Conservation (phyloP, 2,329 filamentous ascomycete species). For the Fusarium circinatum region DNA sequence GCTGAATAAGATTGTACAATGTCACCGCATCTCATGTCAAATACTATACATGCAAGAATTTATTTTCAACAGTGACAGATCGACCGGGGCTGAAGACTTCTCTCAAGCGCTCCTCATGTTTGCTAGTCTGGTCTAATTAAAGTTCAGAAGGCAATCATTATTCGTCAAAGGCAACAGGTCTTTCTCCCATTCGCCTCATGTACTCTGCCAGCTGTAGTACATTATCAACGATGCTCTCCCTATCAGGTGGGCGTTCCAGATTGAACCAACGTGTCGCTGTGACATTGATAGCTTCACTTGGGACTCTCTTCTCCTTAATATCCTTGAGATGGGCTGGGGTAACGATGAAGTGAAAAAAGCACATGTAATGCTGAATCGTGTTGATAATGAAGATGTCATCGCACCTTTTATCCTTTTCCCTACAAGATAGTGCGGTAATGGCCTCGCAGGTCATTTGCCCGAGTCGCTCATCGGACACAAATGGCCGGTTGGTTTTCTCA, state of each 20-base stretch:
- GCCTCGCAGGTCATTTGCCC: neutral
- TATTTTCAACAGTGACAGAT: rapidly evolving
- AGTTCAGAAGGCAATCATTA: neutral
- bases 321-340: neutral
- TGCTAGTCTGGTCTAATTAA: neutral
- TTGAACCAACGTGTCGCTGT: neutral
- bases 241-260: neutral
- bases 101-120: neutral
- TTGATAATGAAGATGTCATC: neutral
- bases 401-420: too few relatives aligned
- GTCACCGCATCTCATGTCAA: neutral
- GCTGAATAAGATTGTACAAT: neutral
- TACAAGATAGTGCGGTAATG: too few relatives aligned
- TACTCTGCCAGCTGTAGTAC: neutral
- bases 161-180: too few relatives aligned
- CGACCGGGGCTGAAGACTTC: rapidly evolving
- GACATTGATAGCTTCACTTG: rapidly evolving
- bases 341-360: neutral
- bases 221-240: neutral
- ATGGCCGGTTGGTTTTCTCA: rapidly evolving
- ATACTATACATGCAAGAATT: rapidly evolving
- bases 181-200: too few relatives aligned
- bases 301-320: neutral
- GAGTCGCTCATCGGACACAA: neutral
- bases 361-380: neutral